phyloP scores from a whole-genome alignment of 2,329 filamentous ascomycete species.

The Aureobasidium sp. region DNA sequence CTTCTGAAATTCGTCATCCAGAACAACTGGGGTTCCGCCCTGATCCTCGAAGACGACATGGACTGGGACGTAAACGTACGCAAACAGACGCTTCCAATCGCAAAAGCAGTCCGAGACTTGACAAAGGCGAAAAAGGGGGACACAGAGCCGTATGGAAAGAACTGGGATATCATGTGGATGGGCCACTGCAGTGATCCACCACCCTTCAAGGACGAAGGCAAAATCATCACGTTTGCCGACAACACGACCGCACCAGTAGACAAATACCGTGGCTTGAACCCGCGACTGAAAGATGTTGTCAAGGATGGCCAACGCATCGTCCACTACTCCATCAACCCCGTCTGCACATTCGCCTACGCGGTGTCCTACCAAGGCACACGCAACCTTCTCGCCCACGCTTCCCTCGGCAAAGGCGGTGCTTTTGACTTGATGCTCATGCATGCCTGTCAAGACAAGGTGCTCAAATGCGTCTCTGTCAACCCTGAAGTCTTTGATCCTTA shows the following conservation, averaged over 20 bases:
- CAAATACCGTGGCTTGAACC: conserved; percentile 24
- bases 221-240: conserved; percentile 20
- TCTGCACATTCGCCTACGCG: conserved; percentile 30
- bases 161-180: conserved; percentile 35
- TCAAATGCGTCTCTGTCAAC: conserved; percentile 34
- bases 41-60: conserved; percentile 34
- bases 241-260: conserved; percentile 19
- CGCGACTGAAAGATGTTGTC: conserved; percentile 19
- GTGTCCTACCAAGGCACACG: conserved; percentile 27
- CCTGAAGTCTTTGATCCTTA: conserved; percentile 34
- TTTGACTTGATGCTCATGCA: conserved; percentile 32
- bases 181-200: conserved; percentile 31
- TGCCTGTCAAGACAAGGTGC: conserved; percentile 25
- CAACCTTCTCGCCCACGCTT: conserved; percentile 28
- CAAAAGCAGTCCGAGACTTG: conserved; percentile 28
- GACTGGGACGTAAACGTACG: conserved; percentile 34
- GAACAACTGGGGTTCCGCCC: conserved; percentile 22
- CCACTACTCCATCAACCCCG: conserved; percentile 22
- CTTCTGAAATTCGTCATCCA: conserved; percentile 26
- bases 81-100: conserved; percentile 26
- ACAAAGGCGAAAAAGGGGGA: conserved; percentile 19
- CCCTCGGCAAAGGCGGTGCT: conserved; percentile 27
- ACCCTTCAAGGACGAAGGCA: conserved; percentile 15
- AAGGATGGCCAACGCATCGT: conserved; percentile 24
- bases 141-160: conserved; percentile 25